A percentile compares a stretch with the other conserved stretches of the same genome.
Evolutionary conservation across 768 basidiomycete species (phyloP).

Genomic region (Leccinum barrowsii): DNA sequence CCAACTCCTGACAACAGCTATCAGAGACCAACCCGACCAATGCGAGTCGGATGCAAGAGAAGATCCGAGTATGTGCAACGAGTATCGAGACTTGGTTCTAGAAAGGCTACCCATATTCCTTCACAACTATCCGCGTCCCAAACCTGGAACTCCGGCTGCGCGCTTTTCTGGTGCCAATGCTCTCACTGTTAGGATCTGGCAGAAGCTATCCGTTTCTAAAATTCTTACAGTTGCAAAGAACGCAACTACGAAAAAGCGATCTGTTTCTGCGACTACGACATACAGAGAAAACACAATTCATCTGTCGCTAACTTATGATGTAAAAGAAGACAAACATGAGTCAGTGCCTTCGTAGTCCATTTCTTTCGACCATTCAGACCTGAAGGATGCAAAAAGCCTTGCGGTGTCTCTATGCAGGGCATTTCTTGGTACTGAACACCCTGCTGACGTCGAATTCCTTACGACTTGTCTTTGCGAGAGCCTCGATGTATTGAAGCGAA

Average conservation of each 20-base stretch:
- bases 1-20: too few species aligned
- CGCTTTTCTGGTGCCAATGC: constrained; percentile 49
- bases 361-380: not conserved
- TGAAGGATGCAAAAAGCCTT: constrained; percentile 45
- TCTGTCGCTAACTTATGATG: constrained; percentile 66
- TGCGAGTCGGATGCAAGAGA: too few species aligned
- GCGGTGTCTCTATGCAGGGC: constrained; percentile 75
- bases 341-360: constrained; percentile 27
- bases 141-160: constrained; percentile 44
- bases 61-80: too few species aligned
- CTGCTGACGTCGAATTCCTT: constrained; percentile 81
- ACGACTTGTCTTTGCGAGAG: constrained; percentile 91
- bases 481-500: constrained; percentile 67
- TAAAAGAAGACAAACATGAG: constrained; percentile 85
- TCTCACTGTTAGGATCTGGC: constrained; percentile 63
- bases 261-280: constrained; percentile 66
- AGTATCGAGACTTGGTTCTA: too few species aligned
- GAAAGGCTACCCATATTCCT: too few species aligned
- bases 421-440: constrained; percentile 69
- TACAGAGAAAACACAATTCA: constrained; percentile 52
- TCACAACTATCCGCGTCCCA: too few species aligned
- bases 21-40: too few species aligned
- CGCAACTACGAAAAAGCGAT: constrained; percentile 45
- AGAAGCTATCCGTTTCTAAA: constrained; percentile 57
- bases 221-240: constrained; percentile 49